phyloP scores from a whole-genome alignment of 192 early-diverging fungal genomes.

The Podila epicladia region DNA sequence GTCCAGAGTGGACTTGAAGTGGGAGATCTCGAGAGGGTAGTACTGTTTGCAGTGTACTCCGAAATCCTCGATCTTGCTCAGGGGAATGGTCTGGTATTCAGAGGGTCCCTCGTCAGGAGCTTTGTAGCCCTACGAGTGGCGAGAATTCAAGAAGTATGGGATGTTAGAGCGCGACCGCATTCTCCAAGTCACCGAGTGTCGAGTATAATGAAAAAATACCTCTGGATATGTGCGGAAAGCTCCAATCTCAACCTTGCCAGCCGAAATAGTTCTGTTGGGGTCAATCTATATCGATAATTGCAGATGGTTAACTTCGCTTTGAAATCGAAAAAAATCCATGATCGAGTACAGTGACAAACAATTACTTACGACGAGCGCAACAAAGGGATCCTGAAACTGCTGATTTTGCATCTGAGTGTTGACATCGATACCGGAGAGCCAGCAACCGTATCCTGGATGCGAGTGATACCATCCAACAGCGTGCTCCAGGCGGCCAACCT shows the following conservation, averaged over 20 bases:
- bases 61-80: slow-evolving; percentile 98
- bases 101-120: slow-evolving; percentile 78
- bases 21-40: slow-evolving; percentile 90
- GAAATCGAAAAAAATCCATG: no score
- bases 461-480: slow-evolving; percentile 99
- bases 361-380: slow-evolving; percentile 87
- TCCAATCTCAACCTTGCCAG: slow-evolving; percentile 97
- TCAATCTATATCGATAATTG: slow-evolving; percentile 73
- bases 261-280: slow-evolving; percentile 96
- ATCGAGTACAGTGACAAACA: background rate
- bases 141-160: background rate
- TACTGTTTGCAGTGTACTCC: slow-evolving; percentile 92
- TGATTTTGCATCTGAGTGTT: slow-evolving; percentile 96
- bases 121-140: slow-evolving; percentile 74
- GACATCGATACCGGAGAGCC: slow-evolving; percentile 99
- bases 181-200: no score
- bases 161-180: no score
- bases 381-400: slow-evolving; percentile 91
- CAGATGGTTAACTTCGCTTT: background rate
- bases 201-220: slow-evolving; percentile 2
- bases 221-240: slow-evolving; percentile 99
- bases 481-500: slow-evolving; percentile 92
- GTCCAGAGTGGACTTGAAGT: slow-evolving; percentile 95
- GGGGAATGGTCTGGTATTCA: slow-evolving; percentile 92
- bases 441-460: slow-evolving; percentile 99